Evolutionary conservation across 495 filamentous ascomycete species (phyloP), one percentile per base, ranked within the genome.

Genomic region (Aspergillus wentii): DNA sequence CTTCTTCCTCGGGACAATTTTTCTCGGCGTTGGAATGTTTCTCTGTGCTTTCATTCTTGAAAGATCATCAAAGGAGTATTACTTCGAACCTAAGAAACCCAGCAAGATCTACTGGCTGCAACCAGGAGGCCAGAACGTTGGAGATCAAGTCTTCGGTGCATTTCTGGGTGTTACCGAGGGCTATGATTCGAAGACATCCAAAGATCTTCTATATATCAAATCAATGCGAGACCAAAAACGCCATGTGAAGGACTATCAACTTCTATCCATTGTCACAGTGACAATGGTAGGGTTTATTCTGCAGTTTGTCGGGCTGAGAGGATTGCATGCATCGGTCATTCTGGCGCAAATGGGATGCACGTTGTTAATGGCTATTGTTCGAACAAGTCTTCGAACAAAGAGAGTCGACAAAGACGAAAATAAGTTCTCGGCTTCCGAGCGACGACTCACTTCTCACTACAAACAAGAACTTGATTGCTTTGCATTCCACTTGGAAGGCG

Each of bases 271-370:
- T 1, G 27, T 67, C 9, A 13, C 17, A 1, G 30, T 66, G 1
- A 68, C 64, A 4, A 38, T 75, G 30, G n/a, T 58, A 1, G 74
- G 73, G 1, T 78, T 73, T 29, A 43, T 74, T 19, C 34, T 62
- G 5, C 72, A 78, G 43, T 78, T 78, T 40, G 48, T 70, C 5
- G 74, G 74, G 1, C 41, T 74, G 3, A 61, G 72, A 27, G 69
- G 64, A 1, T 53, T 78, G 17, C 64, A 74, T 31, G 62, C 71
- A 15, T 69, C 66, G n/a, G 62, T 70, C 5, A 66, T 64, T 11
- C 39, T 75, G 3, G 52, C 68, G 17, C 63, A 74, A 27, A 43
- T 76, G 16, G 64, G 57, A 0, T 62, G 65, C 1, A 74, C 66
- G 1, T 40, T 72, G 4, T 10, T 66, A 9, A 75, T 78, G 73